Percentiles rank a stretch among this genome's conserved stretches.
Conservation (phyloP, 768 basidiomycete species). For the Boletus barrowsii region DNA sequence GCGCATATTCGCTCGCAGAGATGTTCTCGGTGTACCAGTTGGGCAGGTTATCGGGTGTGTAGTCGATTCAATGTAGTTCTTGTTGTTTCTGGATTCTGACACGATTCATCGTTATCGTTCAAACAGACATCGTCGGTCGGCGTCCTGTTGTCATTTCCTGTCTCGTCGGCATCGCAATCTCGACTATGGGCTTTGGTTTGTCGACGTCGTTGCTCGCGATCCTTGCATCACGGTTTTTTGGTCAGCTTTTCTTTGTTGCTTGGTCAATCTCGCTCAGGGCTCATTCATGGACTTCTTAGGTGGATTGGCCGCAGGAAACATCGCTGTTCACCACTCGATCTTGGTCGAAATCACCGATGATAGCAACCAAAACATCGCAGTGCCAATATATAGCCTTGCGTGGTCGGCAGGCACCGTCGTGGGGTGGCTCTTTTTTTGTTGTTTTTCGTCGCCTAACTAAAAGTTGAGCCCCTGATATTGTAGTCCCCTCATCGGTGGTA, state of each 20-base stretch:
- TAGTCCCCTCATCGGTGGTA: too few species aligned
- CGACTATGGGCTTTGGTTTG: slow-evolving; percentile 5
- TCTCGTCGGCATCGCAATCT: slow-evolving; percentile 1
- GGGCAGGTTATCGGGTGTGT: slow-evolving; percentile 6
- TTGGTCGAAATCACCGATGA: slow-evolving; percentile 13
- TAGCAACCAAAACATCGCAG: slow-evolving; percentile 11
- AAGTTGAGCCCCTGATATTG: too few species aligned
- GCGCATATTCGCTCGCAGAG: slow-evolving; percentile 4
- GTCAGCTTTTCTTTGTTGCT: background rate
- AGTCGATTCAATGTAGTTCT: background rate
- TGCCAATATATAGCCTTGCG: slow-evolving; percentile 10
- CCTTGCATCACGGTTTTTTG: slow-evolving; percentile 3
- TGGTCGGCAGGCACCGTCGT: slow-evolving; percentile 4
- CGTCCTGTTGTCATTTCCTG: slow-evolving; percentile 2
- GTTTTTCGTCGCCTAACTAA: background rate
- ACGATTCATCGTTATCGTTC: too few species aligned
- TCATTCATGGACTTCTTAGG: background rate
- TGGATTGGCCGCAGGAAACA: slow-evolving; percentile 8
- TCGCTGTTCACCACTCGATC: slow-evolving; percentile 9
- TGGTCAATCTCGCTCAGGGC: background rate
- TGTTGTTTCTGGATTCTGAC: background rate
- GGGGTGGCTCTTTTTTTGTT: background rate
- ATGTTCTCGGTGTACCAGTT: slow-evolving; percentile 7
- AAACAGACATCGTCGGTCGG: background rate
- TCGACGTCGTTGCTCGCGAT: slow-evolving; percentile 9